phyloP scores from a whole-genome alignment of 2,329 filamentous ascomycete species.

The Cadophora luteo-olivacea region DNA sequence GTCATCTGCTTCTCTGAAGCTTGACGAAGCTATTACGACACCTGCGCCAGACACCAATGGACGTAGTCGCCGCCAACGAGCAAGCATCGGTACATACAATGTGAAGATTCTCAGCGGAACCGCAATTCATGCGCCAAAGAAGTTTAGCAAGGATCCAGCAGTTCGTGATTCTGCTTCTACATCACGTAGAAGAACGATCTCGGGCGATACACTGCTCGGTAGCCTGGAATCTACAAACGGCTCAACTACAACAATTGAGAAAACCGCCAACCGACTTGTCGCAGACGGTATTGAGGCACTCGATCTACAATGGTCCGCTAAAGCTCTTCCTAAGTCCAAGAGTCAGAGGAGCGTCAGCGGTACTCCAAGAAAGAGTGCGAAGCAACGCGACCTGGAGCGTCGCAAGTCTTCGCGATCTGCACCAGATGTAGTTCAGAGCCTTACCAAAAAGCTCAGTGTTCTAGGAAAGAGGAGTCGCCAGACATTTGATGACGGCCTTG shows the following conservation, averaged over 20 bases:
- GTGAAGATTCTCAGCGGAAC: conserved; percentile 67
- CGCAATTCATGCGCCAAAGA: conserved; percentile 56
- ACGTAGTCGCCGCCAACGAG: conserved; percentile 61
- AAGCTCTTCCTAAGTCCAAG: conserved; percentile 46
- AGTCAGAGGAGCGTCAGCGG: conserved; percentile 36
- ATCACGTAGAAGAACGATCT: conserved; percentile 53
- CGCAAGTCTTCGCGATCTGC: conserved; percentile 51
- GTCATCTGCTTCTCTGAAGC: conserved; percentile 51
- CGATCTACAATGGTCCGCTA: conserved; percentile 52
- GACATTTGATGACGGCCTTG: conserved; percentile 50
- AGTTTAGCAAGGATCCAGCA: conserved; percentile 50
- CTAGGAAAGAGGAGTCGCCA: conserved; percentile 68
- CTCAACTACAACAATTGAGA: conserved; percentile 36
- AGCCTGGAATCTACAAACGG: conserved; percentile 43
- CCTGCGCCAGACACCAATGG: conserved; percentile 35
- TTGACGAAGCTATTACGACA: conserved; percentile 31
- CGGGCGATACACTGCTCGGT: conserved; percentile 46
- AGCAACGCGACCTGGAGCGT: conserved; percentile 41
- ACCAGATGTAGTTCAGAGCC: conserved; percentile 51
- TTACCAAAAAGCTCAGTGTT: conserved; percentile 56
- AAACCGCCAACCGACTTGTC: conserved; percentile 42
- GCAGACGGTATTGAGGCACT: conserved; percentile 55
- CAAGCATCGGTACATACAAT: conserved; percentile 70
- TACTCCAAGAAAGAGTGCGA: conserved; percentile 42
- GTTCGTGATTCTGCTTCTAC: conserved; percentile 21